phyloP scores from a whole-genome alignment of 345 rosid species.

The Citropsis articulata region DNA sequence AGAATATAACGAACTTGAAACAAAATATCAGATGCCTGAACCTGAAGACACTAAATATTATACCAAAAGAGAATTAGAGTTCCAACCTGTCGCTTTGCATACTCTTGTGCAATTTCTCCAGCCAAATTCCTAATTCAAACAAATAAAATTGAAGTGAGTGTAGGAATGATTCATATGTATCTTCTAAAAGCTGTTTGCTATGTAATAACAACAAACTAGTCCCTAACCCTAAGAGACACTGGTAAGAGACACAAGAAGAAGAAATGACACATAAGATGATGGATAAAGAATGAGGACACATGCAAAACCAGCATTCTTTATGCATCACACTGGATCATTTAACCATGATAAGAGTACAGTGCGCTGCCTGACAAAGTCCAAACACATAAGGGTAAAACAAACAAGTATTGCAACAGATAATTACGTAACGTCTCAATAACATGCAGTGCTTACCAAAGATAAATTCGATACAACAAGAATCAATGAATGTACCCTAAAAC shows the following conservation, averaged over 20 bases:
- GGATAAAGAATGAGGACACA: not conserved
- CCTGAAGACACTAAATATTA: not conserved
- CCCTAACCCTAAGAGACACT: not conserved
- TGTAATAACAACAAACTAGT: not conserved
- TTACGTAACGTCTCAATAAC: too few relatives aligned
- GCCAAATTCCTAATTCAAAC: conserved; percentile 66
- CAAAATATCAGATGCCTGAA: not conserved
- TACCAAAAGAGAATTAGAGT: not conserved
- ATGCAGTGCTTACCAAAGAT: not conserved
- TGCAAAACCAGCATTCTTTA: not conserved
- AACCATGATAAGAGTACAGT: not conserved
- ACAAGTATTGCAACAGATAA: not conserved
- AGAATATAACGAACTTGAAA: not conserved
- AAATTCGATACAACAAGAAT: not conserved
- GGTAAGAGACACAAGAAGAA: not conserved
- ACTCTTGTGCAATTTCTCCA: conserved; percentile 83
- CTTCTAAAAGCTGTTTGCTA: not conserved
- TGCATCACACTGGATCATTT: not conserved
- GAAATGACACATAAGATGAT: not conserved
- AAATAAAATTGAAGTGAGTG: not conserved
- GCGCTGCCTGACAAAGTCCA: not conserved
- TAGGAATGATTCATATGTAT: not conserved
- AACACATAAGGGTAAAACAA: not conserved
- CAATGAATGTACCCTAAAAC: not conserved
- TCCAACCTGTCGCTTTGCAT: conserved; percentile 68